phyloP scores from a whole-genome alignment of 106 monocot species.

The Ottelia alismoides region DNA sequence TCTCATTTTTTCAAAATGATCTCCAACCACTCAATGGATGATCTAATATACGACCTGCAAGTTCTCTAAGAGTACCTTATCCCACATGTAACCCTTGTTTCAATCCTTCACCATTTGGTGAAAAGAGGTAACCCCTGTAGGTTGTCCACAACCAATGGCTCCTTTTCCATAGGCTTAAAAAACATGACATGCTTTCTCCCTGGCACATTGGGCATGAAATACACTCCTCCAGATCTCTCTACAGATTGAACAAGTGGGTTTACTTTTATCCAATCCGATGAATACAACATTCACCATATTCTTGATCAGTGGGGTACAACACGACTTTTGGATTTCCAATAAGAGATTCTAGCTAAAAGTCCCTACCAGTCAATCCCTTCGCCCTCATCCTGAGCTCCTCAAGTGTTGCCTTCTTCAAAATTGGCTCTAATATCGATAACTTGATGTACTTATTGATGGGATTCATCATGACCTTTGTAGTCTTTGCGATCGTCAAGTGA shows the following conservation, averaged over 20 bases:
- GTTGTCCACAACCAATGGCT: slow-evolving; percentile 64
- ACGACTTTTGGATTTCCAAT: slow-evolving; percentile 35
- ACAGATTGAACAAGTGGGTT: slow-evolving; percentile 32
- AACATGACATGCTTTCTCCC: slow-evolving; percentile 39
- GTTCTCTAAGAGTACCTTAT: slow-evolving; percentile 59
- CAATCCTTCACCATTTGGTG: slow-evolving; percentile 57
- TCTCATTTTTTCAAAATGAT: slow-evolving; percentile 15
- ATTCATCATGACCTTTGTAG: slow-evolving; percentile 28
- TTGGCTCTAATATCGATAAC: slow-evolving; percentile 17
- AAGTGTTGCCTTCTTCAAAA: neutral
- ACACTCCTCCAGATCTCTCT: slow-evolving; percentile 66
- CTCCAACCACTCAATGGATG: slow-evolving; percentile 32
- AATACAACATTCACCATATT: slow-evolving; percentile 21
- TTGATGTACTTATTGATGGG: slow-evolving; percentile 26
- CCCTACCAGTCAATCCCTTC: slow-evolving; percentile 1
- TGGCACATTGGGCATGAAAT: slow-evolving; percentile 45
- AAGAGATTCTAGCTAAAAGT: slow-evolving; percentile 31
- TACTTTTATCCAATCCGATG: slow-evolving; percentile 47
- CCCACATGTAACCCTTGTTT: slow-evolving; percentile 63
- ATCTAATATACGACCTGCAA: slow-evolving; percentile 69
- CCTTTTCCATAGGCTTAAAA: slow-evolving; percentile 72
- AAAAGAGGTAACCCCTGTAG: slow-evolving; percentile 50
- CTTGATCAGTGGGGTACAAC: slow-evolving; percentile 16
- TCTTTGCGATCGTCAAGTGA: slow-evolving; percentile 36
- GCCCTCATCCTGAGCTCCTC: slow-evolving; percentile 3